phyloP scores from a whole-genome alignment of 345 rosid species.

The Aethionema arabicum region DNA sequence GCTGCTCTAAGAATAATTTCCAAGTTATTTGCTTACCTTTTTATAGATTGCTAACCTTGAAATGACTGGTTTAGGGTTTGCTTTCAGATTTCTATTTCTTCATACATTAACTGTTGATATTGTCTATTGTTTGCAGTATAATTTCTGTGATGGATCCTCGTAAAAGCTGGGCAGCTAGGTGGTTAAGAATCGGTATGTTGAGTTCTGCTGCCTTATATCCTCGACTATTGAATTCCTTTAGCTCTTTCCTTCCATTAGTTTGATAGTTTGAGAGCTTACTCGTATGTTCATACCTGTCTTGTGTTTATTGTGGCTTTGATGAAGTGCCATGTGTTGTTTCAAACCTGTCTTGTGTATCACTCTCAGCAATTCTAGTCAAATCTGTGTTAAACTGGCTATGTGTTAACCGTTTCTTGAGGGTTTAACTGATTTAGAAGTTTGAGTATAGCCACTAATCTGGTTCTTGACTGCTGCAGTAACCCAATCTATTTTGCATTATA shows the following conservation, averaged over 20 bases:
- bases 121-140: constrained; percentile 44
- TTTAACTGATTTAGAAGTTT: too few relatives aligned
- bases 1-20: constrained; percentile 17
- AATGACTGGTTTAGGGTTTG: constrained; percentile 3
- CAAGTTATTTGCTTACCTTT: background rate
- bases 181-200: constrained; percentile 85
- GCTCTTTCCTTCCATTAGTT: constrained; percentile 18
- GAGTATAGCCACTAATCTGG: too few relatives aligned
- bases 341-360: too few relatives aligned
- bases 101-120: background rate
- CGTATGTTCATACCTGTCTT: background rate
- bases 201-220: constrained; percentile 5
- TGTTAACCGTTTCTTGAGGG: too few relatives aligned
- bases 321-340: too few relatives aligned
- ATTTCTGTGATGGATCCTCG: constrained; percentile 92
- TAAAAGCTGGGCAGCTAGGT: constrained; percentile 95
- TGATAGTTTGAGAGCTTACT: constrained; percentile 2
- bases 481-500: too few relatives aligned
- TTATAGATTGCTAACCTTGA: background rate
- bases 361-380: too few relatives aligned
- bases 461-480: too few relatives aligned
- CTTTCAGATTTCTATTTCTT: background rate
- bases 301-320: too few relatives aligned
- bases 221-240: background rate
- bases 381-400: too few relatives aligned